phyloP scores from a whole-genome alignment of 164 flowering plant genomes.

The Umbellularia californica region DNA sequence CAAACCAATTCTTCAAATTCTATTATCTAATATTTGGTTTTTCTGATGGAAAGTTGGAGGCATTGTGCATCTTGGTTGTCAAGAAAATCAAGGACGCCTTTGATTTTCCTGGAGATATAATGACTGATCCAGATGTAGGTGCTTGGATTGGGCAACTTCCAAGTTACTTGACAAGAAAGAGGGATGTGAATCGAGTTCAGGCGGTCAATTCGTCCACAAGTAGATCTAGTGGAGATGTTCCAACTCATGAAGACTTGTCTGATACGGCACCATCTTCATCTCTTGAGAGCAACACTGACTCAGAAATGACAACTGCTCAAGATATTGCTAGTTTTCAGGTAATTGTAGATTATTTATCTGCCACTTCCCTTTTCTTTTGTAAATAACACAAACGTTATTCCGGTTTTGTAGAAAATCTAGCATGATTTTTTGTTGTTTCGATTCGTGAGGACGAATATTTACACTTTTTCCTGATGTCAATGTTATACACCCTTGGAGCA shows the following conservation, averaged over 20 bases:
- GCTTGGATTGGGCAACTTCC: constrained; percentile 79
- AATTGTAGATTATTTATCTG: constrained; percentile 2
- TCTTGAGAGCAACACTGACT: constrained; percentile 26
- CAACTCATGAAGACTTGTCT: constrained; percentile 6
- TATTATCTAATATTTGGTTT: constrained; percentile 3
- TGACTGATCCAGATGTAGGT: constrained; percentile 36
- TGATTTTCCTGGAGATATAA: constrained; percentile 64
- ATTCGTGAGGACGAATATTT: not conserved
- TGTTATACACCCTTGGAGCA: too few species aligned
- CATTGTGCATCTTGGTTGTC: constrained; percentile 43
- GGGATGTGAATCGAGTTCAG: constrained; percentile 12
- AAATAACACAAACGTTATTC: not conserved
- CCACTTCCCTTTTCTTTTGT: not conserved
- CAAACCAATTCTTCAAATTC: not conserved
- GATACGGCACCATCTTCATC: constrained; percentile 1
- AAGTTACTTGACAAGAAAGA: constrained; percentile 33
- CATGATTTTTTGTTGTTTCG: not conserved
- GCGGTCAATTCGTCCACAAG: constrained; percentile 16
- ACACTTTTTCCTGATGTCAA: too few species aligned
- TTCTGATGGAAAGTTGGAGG: constrained; percentile 46
- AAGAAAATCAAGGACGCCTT: constrained; percentile 53
- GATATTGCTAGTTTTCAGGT: constrained; percentile 91
- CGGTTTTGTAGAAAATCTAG: not conserved
- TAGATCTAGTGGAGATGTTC: constrained; percentile 7
- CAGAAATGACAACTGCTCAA: constrained; percentile 33